A percentile compares a stretch with the other conserved stretches of the same genome.
phyloP scores from a whole-genome alignment of 768 basidiomycete genomes.

The Leccinum subgranulosum region DNA sequence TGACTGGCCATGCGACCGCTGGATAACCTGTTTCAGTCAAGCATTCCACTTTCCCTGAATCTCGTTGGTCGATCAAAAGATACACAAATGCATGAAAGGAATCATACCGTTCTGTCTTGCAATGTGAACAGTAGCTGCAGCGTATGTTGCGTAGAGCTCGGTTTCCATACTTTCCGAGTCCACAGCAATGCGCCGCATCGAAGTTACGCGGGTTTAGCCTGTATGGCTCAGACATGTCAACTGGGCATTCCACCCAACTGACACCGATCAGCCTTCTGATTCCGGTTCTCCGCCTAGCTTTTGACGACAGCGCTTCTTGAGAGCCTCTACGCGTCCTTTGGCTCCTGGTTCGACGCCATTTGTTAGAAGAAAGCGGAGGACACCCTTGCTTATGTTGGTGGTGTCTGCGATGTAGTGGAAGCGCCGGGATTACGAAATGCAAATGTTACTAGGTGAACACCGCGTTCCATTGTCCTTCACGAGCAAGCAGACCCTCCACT shows the following conservation, averaged over 20 bases:
- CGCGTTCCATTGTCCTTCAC: not conserved
- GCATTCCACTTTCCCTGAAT: too few relatives aligned
- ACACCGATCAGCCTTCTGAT: too few relatives aligned
- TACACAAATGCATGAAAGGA: too few relatives aligned
- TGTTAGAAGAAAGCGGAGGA: not conserved
- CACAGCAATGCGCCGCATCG: not conserved
- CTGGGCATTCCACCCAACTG: too few relatives aligned
- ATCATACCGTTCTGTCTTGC: too few relatives aligned
- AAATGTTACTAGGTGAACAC: not conserved
- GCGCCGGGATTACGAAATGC: not conserved
- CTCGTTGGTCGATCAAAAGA: too few relatives aligned
- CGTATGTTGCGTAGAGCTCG: not conserved
- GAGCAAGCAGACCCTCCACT: not conserved
- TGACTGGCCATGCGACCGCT: too few relatives aligned
- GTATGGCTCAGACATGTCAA: not conserved
- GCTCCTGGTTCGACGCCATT: too few relatives aligned
- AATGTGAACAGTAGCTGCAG: not conserved
- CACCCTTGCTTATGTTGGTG: not conserved
- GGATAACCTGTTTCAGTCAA: too few relatives aligned
- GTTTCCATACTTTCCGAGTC: not conserved
- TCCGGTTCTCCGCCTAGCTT: too few relatives aligned
- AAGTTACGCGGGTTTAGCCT: not conserved
- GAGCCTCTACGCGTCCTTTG: too few relatives aligned
- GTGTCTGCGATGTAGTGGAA: not conserved
- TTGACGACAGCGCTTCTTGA: too few relatives aligned